Evolutionary conservation across 1,139 yeast species (phyloP), one percentile per base, ranked within the genome.

Genomic region (Debaryomycetaceae sp.): DNA sequence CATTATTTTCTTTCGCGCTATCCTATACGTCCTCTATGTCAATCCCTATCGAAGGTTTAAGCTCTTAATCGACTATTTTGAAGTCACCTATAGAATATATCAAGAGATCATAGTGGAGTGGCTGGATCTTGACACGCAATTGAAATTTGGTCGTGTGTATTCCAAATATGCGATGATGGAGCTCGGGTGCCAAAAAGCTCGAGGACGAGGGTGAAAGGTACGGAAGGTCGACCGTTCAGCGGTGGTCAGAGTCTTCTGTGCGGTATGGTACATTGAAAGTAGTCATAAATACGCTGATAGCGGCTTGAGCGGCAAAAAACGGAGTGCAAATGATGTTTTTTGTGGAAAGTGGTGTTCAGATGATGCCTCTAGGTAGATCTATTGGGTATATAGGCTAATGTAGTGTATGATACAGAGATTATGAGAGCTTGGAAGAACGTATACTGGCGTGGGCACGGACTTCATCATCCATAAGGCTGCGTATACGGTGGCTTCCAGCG

Each of bases 391-490:
- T 27, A 27, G 31, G 31, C 31, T 27, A 27, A 4, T 8, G 31
- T 8, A 27, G 31, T 27, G 4, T 27, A 27, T 27, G 11, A 11
- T 27, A 27, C 31, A 27, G 31, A 27, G 11, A 27, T 27, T 27
- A 27, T 24, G 40, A 46, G 27, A 60, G 49, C 45, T 68, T 69
- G 17, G 66, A 55, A 23, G 67, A 55, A 41, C 82, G 63, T 43
- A 68, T 61, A 48, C 76, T 76, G 4, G 91, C 93, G 55, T 85
- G 88, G 49, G 72, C 75, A 55, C 97, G 78, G 6, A 91, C 87
- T 58, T 86, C 89, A 41, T 76, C 72, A 59, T 93, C 97, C 97
- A 93, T 89, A 50, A 88, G 68, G 42, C 86, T 90, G 59, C 91
- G 79, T 20, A 93, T 72, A 50, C 87, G 72, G 57, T 87, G 95